Evolutionary conservation across 495 filamentous ascomycete genomes (phyloP).

Genomic region (Penicillium steckii): DNA sequence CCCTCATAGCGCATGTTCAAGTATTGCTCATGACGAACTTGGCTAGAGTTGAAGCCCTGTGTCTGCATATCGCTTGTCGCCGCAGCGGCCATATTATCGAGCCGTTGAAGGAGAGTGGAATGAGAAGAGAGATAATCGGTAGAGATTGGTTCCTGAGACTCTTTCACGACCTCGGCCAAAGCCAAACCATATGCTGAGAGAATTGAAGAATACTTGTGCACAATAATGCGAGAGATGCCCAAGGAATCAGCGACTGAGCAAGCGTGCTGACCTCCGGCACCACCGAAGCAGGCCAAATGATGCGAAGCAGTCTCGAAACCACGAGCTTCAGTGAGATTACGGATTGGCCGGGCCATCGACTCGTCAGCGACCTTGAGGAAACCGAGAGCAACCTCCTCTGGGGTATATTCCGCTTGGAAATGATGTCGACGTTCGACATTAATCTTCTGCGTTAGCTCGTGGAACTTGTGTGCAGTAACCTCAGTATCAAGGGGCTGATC

Average conservation of each 20-base stretch:
- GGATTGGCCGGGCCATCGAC: constrained; percentile 54
- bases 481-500: constrained; percentile 79
- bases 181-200: constrained; percentile 55
- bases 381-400: constrained; percentile 82
- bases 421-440: constrained; percentile 59
- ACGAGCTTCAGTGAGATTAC: constrained; percentile 51
- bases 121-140: constrained; percentile 35
- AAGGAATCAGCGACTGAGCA: constrained; percentile 49
- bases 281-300: constrained; percentile 54
- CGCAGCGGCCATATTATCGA: constrained; percentile 29
- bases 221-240: constrained; percentile 52
- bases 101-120: constrained; percentile 30
- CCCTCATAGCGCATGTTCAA: constrained; percentile 56
- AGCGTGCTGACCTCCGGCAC: constrained; percentile 55
- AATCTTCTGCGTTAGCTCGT: constrained; percentile 74
- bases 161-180: constrained; percentile 52
- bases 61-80: constrained; percentile 38
- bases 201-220: constrained; percentile 55
- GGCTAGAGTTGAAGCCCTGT: constrained; percentile 38
- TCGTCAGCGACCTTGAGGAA: constrained; percentile 56
- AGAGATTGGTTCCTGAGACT: constrained; percentile 50
- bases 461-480: constrained; percentile 73
- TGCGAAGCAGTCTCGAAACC: constrained; percentile 51
- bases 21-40: constrained; percentile 49
- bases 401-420: constrained; percentile 65